Evolutionary conservation across 2,329 filamentous ascomycete genomes (phyloP).

Genomic region (Claviceps lovelessii): DNA sequence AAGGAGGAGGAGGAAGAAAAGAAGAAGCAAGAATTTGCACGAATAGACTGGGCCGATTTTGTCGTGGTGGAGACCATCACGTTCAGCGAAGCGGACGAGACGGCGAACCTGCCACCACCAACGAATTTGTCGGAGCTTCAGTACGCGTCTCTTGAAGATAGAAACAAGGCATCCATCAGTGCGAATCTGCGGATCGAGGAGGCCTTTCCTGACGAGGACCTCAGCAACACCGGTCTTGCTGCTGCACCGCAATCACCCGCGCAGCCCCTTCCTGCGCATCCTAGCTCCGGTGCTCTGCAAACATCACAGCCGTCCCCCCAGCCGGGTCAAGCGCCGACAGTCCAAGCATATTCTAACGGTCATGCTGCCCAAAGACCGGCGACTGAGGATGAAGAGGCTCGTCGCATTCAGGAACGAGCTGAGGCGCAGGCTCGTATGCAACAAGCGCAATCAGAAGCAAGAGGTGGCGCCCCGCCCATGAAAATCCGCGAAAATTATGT

Average conservation of each 20-base stretch:
- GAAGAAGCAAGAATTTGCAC: conserved; percentile 59
- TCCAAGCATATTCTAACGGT: conserved; percentile 14
- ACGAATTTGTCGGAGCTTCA: conserved; percentile 84
- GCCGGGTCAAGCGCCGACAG: conserved; percentile 25
- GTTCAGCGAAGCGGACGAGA: conserved; percentile 80
- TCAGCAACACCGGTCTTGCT: conserved; percentile 32
- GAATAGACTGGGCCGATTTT: conserved; percentile 98
- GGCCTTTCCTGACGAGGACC: conserved; percentile 68
- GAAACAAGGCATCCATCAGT: conserved; percentile 76
- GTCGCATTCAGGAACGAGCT: conserved; percentile 47
- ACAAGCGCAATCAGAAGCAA: conserved; percentile 65
- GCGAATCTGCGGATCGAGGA: conserved; percentile 82
- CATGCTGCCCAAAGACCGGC: conserved; percentile 21
- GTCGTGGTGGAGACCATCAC: conserved; percentile 88
- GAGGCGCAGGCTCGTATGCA: conserved; percentile 51
- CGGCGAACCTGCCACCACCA: conserved; percentile 72
- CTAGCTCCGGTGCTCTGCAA: conserved; percentile 26
- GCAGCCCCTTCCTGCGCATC: conserved; percentile 31
- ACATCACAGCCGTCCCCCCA: conserved; percentile 14
- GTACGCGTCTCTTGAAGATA: conserved; percentile 87
- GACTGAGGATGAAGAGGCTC: conserved; percentile 49
- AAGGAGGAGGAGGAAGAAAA: conserved; percentile 79
- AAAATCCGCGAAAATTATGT: conserved; percentile 92
- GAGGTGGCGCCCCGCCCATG: conserved; percentile 54
- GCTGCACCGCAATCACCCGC: conserved; percentile 20